Conservation (phyloP, 2,329 filamentous ascomycete genomes). For the Botrytis fabae region DNA sequence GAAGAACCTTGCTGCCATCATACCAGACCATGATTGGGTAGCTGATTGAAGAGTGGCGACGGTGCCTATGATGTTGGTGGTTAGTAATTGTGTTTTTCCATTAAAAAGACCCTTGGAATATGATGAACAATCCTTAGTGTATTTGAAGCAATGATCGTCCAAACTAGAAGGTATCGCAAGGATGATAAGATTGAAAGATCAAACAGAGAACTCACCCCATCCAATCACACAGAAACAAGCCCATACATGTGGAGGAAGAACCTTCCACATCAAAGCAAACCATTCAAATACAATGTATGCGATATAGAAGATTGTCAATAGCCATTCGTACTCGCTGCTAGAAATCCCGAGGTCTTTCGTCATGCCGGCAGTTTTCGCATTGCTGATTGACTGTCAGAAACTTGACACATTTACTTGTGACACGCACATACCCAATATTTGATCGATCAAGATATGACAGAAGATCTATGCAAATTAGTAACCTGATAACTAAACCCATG, state of each 20-base stretch:
- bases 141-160: neutral
- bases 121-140: no score
- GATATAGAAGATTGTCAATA: constrained; percentile 46
- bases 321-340: constrained; percentile 46
- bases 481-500: neutral
- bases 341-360: constrained; percentile 48
- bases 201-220: constrained; percentile 38
- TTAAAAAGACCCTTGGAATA: neutral
- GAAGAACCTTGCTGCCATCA: constrained; percentile 44
- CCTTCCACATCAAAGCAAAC: constrained; percentile 44
- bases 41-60: constrained; percentile 49
- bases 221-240: constrained; percentile 40
- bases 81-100: neutral
- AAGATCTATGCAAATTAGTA: constrained; percentile 41
- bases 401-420: neutral
- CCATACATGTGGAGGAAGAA: constrained; percentile 44
- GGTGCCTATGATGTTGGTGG: neutral
- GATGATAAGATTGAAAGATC: neutral
- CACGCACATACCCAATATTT: constrained; percentile 47
- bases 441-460: constrained; percentile 51
- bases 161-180: neutral
- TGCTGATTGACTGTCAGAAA: constrained; percentile 40
- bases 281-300: constrained; percentile 46
- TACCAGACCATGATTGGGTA: constrained; percentile 40
- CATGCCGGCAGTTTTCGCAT: constrained; percentile 57